Conservation (phyloP, 2,329 filamentous ascomycete species). For the Elsinoe perseae region DNA sequence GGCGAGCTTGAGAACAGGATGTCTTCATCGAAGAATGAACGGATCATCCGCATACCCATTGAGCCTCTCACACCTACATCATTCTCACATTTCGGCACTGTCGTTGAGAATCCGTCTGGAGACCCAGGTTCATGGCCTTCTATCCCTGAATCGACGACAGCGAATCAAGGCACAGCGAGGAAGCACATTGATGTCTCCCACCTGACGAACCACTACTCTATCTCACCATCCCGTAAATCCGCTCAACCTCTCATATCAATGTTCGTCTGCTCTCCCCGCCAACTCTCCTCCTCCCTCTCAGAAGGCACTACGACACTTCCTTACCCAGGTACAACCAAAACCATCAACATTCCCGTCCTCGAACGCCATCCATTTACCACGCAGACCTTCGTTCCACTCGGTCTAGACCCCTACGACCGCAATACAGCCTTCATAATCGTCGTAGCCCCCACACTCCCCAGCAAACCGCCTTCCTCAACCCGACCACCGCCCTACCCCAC, state of each 20-base stretch:
- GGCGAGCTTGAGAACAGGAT: not conserved
- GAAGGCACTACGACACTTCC: slow-evolving; percentile 13
- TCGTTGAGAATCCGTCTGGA: slow-evolving; percentile 61
- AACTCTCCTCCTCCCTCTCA: slow-evolving; percentile 32
- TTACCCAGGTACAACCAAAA: slow-evolving; percentile 14
- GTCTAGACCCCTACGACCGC: slow-evolving; percentile 41
- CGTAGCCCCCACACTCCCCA: slow-evolving; percentile 68
- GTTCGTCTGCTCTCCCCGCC: slow-evolving; percentile 73
- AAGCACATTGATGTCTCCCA: slow-evolving; percentile 78
- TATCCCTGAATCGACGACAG: not conserved
- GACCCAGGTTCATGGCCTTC: slow-evolving; percentile 27
- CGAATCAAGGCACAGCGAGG: slow-evolving; percentile 41
- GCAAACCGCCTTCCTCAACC: slow-evolving; percentile 25
- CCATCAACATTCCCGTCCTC: slow-evolving; percentile 8
- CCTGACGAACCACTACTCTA: slow-evolving; percentile 62
- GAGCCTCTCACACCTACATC: slow-evolving; percentile 58
- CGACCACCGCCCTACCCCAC: slow-evolving; percentile 38
- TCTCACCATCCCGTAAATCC: slow-evolving; percentile 51
- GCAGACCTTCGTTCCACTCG: slow-evolving; percentile 83
- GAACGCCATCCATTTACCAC: slow-evolving; percentile 80
- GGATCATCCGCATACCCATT: slow-evolving; percentile 44
- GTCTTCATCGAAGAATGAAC: not conserved
- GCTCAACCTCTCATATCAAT: slow-evolving; percentile 68
- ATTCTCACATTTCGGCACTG: slow-evolving; percentile 76
- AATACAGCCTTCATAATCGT: slow-evolving; percentile 67